These are phyloP conservation scores for Hypoxylon lienhwacheense DNA, from an alignment of 495 filamentous ascomycete genomes.

Conservation along the genomic window DNA sequence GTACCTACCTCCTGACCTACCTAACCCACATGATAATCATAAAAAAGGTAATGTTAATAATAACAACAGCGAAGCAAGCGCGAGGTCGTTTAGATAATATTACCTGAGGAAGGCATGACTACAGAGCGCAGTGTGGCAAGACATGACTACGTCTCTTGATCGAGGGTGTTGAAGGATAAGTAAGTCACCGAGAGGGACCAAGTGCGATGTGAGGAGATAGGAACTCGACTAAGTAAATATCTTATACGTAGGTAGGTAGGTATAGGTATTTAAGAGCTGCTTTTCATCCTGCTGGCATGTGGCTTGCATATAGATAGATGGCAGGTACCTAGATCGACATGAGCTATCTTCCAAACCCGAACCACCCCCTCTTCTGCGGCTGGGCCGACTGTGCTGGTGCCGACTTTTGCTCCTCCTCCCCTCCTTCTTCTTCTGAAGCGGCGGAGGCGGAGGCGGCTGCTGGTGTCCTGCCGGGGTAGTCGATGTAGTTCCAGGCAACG, in stretches of 20 bases:
- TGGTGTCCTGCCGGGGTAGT: slow-evolving; percentile 72
- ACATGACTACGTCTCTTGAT: no score
- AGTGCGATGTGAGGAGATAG: background rate
- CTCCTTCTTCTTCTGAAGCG: no score
- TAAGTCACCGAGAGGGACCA: slow-evolving; percentile 2
- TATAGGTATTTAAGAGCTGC: no score
- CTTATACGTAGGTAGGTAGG: no score
- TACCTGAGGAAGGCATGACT: no score
- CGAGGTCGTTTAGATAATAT: no score
- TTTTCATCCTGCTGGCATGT: slow-evolving; percentile 1
- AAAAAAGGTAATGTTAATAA: no score
- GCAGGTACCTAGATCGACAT: background rate
- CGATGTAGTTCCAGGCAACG: slow-evolving; percentile 97
- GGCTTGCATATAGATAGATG: background rate
- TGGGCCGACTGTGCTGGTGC: slow-evolving; percentile 42
- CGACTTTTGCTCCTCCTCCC: slow-evolving; percentile 40
- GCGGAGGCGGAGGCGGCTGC: slow-evolving; percentile 33
- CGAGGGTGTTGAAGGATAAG: no score
- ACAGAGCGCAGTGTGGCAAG: no score
- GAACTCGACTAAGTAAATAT: slow-evolving; percentile 12
- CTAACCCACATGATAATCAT: no score
- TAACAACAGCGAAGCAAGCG: no score
- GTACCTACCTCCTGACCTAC: no score
- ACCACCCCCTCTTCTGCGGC: slow-evolving; percentile 79
- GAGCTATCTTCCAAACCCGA: slow-evolving; percentile 78